Base-by-base conservation (phyloP, 768 basidiomycete genomes). In the Butyriboletus loyo region DNA sequence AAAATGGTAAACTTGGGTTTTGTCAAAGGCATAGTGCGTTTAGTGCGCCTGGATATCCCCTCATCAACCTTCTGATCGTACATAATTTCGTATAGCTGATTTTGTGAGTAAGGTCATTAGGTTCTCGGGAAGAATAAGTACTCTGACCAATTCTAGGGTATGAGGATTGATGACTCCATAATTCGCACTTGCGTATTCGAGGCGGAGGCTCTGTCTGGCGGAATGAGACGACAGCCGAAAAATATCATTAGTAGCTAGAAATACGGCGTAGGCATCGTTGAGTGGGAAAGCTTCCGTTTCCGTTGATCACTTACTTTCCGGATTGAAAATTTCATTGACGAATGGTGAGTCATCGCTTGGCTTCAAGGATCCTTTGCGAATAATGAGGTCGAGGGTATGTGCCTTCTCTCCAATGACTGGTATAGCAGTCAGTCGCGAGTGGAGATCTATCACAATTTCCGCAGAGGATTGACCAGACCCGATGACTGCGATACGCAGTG, bases 241-340 rank as follows among this genome's bases (percentile, higher is more conserved):
- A 67, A 75, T 64, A 8, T 63, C 57, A 51, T 76, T 70, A 13
- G 73, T 79, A 32, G 73, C 76, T 79, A 49, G 49, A 48, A 57
- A 53, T 21, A 17, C 7, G 22, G 34, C 22, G 31, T 46, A 1
- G 11, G 31, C 10, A 15, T 55, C 19, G 45, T 36, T 24, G 37
- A 24, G 24, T 17, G 11, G 24, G 17, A 41, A 31, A 38, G 38
- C 17, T 27, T 39, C 19, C 5, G 15, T n/a, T 17, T 25, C 4
- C 36, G 1, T 21, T 31, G 46, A 28, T 27, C 13, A 66, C 76
- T 52, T 57, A 77, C 76, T 59, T 15, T 65, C 71, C 24, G 81
- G 79, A 57, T 80, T 77, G 55, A 81, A 82, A 7, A 81, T 75
- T 55, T 80, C 78, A 62, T 82, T 82, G 38, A 76, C 71, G 55